Percentiles rank a stretch among this genome's conserved stretches.
phyloP scores from a whole-genome alignment of 768 basidiomycete species.

The Boletus reticulatus region DNA sequence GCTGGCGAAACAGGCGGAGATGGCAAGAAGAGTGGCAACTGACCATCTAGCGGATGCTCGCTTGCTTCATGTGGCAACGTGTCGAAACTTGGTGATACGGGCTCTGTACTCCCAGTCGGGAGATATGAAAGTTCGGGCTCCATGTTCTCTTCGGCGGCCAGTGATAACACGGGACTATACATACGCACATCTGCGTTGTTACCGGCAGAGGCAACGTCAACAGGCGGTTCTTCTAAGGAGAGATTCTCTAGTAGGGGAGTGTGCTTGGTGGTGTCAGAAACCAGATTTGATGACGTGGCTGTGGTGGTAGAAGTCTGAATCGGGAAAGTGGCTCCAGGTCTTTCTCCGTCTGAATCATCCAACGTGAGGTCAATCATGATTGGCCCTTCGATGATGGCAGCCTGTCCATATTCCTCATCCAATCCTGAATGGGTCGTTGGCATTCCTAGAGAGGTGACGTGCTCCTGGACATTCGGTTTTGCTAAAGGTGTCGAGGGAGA shows the following conservation, averaged over 20 bases:
- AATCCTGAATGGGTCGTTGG: neutral
- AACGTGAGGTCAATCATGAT: constrained; percentile 28
- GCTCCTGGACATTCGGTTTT: neutral
- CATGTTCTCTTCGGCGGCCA: constrained; percentile 8
- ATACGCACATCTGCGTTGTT: constrained; percentile 21
- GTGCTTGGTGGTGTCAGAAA: constrained; percentile 10
- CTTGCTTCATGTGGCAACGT: constrained; percentile 12
- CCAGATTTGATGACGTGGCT: constrained; percentile 5
- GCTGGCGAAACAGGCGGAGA: constrained; percentile 40
- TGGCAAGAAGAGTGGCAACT: constrained; percentile 48
- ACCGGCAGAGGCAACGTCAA: neutral
- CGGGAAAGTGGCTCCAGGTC: constrained; percentile 6
- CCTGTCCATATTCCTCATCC: neutral
- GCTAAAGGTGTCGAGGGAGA: neutral
- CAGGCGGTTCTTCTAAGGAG: constrained; percentile 17
- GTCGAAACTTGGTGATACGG: constrained; percentile 4
- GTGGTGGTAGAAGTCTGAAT: constrained; percentile 3
- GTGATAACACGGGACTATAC: constrained; percentile 15
- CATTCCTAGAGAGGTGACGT: neutral
- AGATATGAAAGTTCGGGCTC: constrained; percentile 9
- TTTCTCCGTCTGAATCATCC: constrained; percentile 20
- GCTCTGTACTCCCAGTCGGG: neutral
- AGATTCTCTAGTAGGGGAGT: constrained; percentile 22
- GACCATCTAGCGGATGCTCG: constrained; percentile 13
- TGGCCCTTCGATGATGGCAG: constrained; percentile 9